These are phyloP conservation scores for Boletus patriciae DNA, from an alignment of 768 basidiomycete species.

Conservation along the genomic window DNA sequence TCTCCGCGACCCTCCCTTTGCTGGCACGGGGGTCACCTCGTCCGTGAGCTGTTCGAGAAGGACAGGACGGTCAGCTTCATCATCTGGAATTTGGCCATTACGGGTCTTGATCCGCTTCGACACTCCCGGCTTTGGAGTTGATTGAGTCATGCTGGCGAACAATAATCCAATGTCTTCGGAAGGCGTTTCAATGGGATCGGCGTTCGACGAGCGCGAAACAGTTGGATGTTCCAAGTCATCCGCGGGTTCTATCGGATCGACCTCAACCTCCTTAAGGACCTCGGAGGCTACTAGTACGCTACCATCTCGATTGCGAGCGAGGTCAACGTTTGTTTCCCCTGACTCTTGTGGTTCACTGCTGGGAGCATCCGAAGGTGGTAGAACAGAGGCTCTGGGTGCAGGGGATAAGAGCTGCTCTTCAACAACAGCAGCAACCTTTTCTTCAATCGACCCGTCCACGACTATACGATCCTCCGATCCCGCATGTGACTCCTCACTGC, in stretches of 20 bases:
- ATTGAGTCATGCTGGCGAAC: constrained; percentile 4
- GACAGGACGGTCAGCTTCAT: constrained; percentile 25
- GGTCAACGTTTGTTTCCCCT: constrained; percentile 22
- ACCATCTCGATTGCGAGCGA: background rate
- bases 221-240: constrained; percentile 34
- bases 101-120: constrained; percentile 46
- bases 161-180: constrained; percentile 6
- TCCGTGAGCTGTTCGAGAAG: constrained; percentile 23
- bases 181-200: constrained; percentile 34
- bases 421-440: background rate
- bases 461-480: constrained; percentile 21
- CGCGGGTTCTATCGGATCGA: constrained; percentile 47
- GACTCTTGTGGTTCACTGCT: background rate
- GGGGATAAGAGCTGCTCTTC: background rate
- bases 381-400: background rate
- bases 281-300: background rate
- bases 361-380: background rate
- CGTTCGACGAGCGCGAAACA: constrained; percentile 6
- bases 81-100: constrained; percentile 32
- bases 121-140: constrained; percentile 35
- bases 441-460: constrained; percentile 7
- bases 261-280: background rate
- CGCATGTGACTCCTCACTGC: constrained; percentile 21
- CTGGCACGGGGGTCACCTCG: constrained; percentile 21
- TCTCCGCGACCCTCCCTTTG: constrained; percentile 18